These are phyloP conservation scores for Pseudozyma flocculosa DNA, from an alignment of 1,284 basidiomycete species.

Conservation along the genomic window DNA sequence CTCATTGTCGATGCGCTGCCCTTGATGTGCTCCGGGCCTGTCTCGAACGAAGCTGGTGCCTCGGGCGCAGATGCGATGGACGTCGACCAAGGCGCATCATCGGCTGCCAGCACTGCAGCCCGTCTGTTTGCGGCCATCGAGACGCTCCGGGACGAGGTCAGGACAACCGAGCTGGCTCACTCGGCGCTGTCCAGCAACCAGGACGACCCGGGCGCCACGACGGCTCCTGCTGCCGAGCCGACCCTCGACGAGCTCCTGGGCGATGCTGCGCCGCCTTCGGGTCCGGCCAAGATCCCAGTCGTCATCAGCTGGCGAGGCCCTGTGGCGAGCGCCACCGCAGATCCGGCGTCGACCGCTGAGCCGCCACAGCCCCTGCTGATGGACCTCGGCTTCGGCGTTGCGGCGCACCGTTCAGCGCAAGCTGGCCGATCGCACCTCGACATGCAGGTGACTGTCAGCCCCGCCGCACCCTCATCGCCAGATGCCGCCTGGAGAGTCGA, in stretches of 20 bases:
- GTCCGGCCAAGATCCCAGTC: background rate
- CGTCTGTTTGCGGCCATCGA: conserved; percentile 33
- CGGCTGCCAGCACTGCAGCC: conserved; percentile 1
- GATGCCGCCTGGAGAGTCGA: background rate
- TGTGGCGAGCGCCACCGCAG: too few relatives aligned
- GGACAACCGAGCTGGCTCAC: conserved; percentile 29
- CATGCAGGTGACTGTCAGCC: background rate
- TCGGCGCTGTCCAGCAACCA: conserved; percentile 10
- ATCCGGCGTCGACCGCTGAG: background rate
- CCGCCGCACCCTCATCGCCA: too few relatives aligned
- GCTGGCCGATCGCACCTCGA: background rate
- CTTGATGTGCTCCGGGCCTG: conserved; percentile 4
- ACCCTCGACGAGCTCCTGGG: conserved; percentile 13
- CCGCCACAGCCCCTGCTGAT: background rate
- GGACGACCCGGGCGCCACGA: background rate
- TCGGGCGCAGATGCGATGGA: conserved; percentile 13
- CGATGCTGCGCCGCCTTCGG: background rate
- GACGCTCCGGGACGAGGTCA: conserved; percentile 26
- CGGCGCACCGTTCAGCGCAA: background rate
- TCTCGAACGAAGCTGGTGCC: background rate
- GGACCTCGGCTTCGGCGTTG: background rate
- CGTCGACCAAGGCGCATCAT: conserved; percentile 1
- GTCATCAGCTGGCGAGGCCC: background rate
- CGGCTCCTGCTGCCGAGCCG: background rate
- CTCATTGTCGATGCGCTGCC: conserved; percentile 29